Evolutionary conservation across 805 yeast genomes (phyloP).

Genomic region (Yarrowia porcina): DNA sequence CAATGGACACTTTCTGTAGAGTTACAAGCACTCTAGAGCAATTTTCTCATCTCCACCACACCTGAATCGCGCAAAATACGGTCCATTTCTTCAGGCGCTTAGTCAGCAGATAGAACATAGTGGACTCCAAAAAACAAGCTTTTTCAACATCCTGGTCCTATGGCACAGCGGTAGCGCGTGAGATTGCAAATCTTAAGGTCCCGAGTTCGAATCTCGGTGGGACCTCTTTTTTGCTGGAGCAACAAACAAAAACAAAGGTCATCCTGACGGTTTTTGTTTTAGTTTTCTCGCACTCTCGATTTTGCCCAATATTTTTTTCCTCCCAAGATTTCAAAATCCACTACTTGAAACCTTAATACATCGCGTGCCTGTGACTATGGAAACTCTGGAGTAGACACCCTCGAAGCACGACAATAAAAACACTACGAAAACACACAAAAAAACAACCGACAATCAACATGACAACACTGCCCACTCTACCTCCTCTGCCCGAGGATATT

Average conservation of each 20-base stretch:
- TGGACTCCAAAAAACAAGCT: neutral
- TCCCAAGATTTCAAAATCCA: too few relatives aligned
- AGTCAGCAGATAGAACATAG: neutral
- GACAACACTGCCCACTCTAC: neutral
- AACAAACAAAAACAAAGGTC: too few relatives aligned
- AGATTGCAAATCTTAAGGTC: slow-evolving; percentile 21
- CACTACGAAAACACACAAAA: neutral
- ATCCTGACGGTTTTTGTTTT: too few relatives aligned
- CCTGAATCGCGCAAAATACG: too few relatives aligned
- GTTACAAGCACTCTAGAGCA: too few relatives aligned
- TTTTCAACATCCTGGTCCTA: neutral
- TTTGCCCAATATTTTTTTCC: too few relatives aligned
- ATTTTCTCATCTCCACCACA: too few relatives aligned
- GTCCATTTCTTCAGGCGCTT: too few relatives aligned
- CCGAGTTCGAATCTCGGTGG: slow-evolving; percentile 22
- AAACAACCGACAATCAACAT: neutral
- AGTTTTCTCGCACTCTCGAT: too few relatives aligned
- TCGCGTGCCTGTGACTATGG: neutral
- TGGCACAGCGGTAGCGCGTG: slow-evolving; percentile 24
- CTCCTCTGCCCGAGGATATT: slow-evolving; percentile 4
- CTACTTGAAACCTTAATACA: neutral
- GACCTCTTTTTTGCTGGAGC: neutral
- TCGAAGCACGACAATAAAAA: neutral
- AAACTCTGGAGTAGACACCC: neutral
- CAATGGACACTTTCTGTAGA: too few relatives aligned